Evolutionary conservation across 352 stramenopile species (phyloP).

Genomic region (Pythium pyrilobum): DNA sequence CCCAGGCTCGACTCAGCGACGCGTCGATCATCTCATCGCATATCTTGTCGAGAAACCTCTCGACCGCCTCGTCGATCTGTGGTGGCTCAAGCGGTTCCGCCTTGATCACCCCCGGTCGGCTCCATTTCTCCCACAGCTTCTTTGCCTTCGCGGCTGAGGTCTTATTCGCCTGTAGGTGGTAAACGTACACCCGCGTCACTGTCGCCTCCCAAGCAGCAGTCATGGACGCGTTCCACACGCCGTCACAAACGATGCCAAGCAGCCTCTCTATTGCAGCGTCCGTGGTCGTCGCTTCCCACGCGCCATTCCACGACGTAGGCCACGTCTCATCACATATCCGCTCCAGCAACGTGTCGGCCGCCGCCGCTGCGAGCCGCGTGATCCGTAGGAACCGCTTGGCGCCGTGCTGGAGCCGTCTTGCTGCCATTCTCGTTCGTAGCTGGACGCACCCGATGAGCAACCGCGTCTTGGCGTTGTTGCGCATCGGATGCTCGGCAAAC

Average conservation of each 20-base stretch:
- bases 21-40: not conserved
- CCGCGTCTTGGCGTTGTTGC: slow-evolving; percentile 33
- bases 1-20: not conserved
- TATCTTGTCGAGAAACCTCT: not conserved
- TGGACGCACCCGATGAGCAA: slow-evolving; percentile 39
- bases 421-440: slow-evolving; percentile 32
- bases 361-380: slow-evolving; percentile 5
- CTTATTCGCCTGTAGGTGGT: not conserved
- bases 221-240: slow-evolving; percentile 4
- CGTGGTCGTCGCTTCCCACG: not conserved
- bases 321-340: slow-evolving; percentile 16
- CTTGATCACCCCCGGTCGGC: not conserved
- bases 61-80: not conserved
- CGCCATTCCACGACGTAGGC: not conserved
- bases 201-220: not conserved
- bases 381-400: slow-evolving; percentile 13
- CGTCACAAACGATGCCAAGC: too few relatives aligned
- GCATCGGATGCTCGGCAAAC: slow-evolving; percentile 55
- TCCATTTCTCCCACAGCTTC: slow-evolving; percentile 2
- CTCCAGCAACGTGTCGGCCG: too few relatives aligned
- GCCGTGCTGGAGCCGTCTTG: slow-evolving; percentile 30
- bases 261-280: too few relatives aligned
- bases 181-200: not conserved
- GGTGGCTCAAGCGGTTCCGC: too few relatives aligned
- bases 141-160: not conserved